Base-by-base conservation (phyloP, 2,329 filamentous ascomycete species). In the Coleophoma cylindrospora region DNA sequence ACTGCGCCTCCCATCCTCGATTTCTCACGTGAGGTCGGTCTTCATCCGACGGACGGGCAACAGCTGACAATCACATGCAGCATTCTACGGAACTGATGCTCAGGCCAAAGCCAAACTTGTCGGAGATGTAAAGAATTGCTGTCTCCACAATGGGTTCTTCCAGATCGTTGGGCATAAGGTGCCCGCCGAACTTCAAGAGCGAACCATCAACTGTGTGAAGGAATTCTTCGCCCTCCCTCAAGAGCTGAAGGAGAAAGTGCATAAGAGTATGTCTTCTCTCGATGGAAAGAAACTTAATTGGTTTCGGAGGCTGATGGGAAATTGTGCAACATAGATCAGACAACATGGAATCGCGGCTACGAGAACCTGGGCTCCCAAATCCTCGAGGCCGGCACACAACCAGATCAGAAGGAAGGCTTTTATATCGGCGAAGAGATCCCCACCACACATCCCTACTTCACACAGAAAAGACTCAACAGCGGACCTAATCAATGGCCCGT, bases 111-210 rank as follows among this genome's bases (percentile, higher is more conserved):
- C 56, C 3, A 50, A 61, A 13, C 50, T 67, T 13, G 61, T 67
- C 8, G 48, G 61, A 71, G 45, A 55, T 15, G 68, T 72, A 48
- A 75, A 75, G 54, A 58, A 47, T 53, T 68, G 43, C 50, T 76
- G 73, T 54, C 60, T 70, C 15, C 70, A 65, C 59, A 75, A 66
- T 49, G 75, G 76, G 5, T 79, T 79, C 61, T 78, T 80, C 64
- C 74, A 77, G 55, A 70, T 79, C 40, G 62, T 67, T 13, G 71
- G 71, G 13, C 74, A 79, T 53, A 61, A 66, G 4, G 64, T 79
- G 2, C 59, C 70, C 2, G 55, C 64, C 2, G 53, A 61, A 3
- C 59, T 74, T n/a, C 74, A 73, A 53, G 53, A 66, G 6, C 58
- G 58, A 1, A 66, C 71, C 1, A 65, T 78, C 50, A 50, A 66